Percentiles rank a stretch among this genome's conserved stretches.
These are phyloP conservation scores for Pachyrhizus erosus DNA, from an alignment of 306 rosid genomes.

Conservation along the genomic window DNA sequence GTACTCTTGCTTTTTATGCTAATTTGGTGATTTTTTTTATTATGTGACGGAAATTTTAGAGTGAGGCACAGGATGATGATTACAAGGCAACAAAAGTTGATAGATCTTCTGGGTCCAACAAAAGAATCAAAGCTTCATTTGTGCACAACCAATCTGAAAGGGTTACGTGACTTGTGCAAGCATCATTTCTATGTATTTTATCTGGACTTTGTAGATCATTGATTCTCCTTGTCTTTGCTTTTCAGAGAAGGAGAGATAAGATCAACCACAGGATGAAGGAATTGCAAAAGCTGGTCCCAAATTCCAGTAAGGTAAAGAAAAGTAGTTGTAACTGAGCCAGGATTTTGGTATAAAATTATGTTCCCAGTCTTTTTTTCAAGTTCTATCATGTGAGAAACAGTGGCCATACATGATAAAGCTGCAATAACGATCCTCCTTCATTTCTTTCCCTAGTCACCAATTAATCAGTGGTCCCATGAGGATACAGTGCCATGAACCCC, in stretches of 20 bases:
- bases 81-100: conserved; percentile 48
- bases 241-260: conserved; percentile 82
- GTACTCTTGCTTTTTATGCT: neutral
- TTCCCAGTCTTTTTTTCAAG: neutral
- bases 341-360: neutral
- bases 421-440: neutral
- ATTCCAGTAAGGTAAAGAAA: conserved; percentile 70
- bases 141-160: conserved; percentile 83
- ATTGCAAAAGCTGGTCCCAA: conserved; percentile 82
- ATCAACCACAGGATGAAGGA: conserved; percentile 82
- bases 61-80: conserved; percentile 47
- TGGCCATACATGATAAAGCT: neutral
- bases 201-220: neutral
- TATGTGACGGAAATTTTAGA: conserved; percentile 27
- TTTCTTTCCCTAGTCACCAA: neutral
- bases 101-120: conserved; percentile 60
- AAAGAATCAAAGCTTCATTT: conserved; percentile 70
- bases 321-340: neutral
- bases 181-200: neutral
- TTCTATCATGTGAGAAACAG: neutral
- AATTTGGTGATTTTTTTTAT: neutral
- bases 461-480: conserved; percentile 17
- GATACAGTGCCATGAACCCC: neutral
- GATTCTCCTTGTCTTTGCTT: neutral
- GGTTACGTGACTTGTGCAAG: neutral